These are phyloP conservation scores for Closterium sp. DNA, from an alignment of 139 green algal genomes.

Conservation along the genomic window DNA sequence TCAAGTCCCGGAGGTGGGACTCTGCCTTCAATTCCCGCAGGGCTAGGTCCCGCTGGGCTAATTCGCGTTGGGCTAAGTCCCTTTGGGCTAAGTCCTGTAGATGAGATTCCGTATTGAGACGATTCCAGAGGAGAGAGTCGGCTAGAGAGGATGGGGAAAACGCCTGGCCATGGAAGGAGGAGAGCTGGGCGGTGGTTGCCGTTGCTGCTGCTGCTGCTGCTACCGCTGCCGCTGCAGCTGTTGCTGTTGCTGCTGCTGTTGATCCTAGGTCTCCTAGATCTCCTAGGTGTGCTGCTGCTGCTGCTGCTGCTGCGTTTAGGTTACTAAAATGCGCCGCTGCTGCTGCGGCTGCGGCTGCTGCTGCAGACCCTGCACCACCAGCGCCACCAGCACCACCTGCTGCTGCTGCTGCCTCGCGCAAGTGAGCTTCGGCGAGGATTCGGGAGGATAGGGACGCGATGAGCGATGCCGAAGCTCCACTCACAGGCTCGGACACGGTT, in stretches of 20 bases:
- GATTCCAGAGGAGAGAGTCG: neutral
- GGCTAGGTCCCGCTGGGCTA: no score
- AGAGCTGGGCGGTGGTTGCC: neutral
- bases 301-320: neutral
- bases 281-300: neutral
- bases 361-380: no score
- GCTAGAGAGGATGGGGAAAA: neutral
- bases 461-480: neutral
- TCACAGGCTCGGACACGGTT: neutral
- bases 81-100: neutral
- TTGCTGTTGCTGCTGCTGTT: neutral
- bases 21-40: neutral
- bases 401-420: neutral
- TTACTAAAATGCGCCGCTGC: neutral
- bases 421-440: neutral
- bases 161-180: neutral
- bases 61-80: no score
- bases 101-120: neutral
- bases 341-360: neutral
- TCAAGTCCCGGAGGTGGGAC: no score
- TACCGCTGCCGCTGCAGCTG: neutral
- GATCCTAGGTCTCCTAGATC: neutral
- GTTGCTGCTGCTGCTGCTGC: neutral
- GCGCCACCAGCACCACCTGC: no score
- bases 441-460: neutral